Evolutionary conservation across 2,329 filamentous ascomycete species (phyloP).

Genomic region (Incumbomyces lentus): DNA sequence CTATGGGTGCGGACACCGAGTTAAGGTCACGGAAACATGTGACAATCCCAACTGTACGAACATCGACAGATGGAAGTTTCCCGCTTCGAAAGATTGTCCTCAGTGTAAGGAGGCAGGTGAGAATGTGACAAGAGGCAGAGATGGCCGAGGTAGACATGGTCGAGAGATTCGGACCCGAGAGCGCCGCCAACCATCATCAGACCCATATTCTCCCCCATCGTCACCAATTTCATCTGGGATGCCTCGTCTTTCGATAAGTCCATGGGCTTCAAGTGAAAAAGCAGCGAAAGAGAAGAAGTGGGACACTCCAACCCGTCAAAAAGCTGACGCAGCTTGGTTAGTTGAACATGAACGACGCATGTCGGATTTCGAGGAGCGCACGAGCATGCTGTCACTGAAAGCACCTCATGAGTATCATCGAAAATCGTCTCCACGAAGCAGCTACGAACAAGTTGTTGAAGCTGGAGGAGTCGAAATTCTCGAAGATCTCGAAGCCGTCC

Average conservation of each 20-base stretch:
- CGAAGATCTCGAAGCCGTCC: neutral
- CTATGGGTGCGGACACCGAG: constrained; percentile 20
- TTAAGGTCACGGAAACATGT: constrained; percentile 16
- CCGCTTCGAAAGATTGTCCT: constrained; percentile 15
- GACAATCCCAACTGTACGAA: constrained; percentile 11
- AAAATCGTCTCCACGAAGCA: neutral
- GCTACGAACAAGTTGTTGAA: constrained; percentile 4
- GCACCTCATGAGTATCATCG: neutral
- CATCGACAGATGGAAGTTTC: constrained; percentile 16
- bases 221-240: neutral
- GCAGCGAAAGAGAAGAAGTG: constrained; percentile 17
- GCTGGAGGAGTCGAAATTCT: constrained; percentile 1
- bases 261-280: constrained; percentile 6
- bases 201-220: constrained; percentile 5
- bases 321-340: constrained; percentile 19
- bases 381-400: neutral
- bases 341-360: constrained; percentile 17
- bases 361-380: constrained; percentile 11
- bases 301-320: constrained; percentile 14
- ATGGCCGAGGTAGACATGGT: constrained; percentile 18
- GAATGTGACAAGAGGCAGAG: constrained; percentile 16
- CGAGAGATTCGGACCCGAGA: constrained; percentile 9
- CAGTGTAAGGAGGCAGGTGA: constrained; percentile 17
- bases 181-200: constrained; percentile 1
- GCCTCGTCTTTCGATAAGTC: neutral